Conservation (phyloP, 495 filamentous ascomycete species). For the Extremus antarcticus region DNA sequence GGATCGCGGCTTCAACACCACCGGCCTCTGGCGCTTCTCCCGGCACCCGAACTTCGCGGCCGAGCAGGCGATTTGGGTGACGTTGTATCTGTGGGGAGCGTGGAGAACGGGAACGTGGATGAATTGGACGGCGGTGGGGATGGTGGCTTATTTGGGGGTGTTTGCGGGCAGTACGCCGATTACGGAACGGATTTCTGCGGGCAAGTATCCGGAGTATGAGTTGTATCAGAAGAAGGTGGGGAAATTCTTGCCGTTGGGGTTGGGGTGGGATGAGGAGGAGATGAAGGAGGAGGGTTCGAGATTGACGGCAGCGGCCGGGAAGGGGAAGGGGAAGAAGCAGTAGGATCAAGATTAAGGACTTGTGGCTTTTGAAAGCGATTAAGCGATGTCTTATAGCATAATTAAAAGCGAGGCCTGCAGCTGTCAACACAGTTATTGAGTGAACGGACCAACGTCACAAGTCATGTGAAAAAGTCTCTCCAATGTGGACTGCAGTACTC, state of each 20-base stretch:
- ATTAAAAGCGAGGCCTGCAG: too few species aligned
- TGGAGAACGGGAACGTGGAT: slow-evolving; percentile 54
- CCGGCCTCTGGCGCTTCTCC: slow-evolving; percentile 73
- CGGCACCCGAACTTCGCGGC: slow-evolving; percentile 92
- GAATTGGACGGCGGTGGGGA: slow-evolving; percentile 72
- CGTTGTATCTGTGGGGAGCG: slow-evolving; percentile 77
- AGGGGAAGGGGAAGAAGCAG: slow-evolving; percentile 13
- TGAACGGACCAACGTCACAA: too few species aligned
- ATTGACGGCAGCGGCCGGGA: slow-evolving; percentile 4
- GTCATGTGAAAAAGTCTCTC: too few species aligned
- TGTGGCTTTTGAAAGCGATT: too few species aligned
- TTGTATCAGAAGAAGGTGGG: slow-evolving; percentile 76
- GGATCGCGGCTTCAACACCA: slow-evolving; percentile 81
- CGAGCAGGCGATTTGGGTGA: slow-evolving; percentile 85
- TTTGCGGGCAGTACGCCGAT: slow-evolving; percentile 85
- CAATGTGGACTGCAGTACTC: too few species aligned
- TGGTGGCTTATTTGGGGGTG: slow-evolving; percentile 56
- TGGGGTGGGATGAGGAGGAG: slow-evolving; percentile 18
- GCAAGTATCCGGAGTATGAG: slow-evolving; percentile 82
- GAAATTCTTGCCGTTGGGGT: slow-evolving; percentile 58
- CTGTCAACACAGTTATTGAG: too few species aligned
- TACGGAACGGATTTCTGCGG: slow-evolving; percentile 66
- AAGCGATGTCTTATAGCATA: too few species aligned
- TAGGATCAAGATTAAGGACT: too few species aligned
- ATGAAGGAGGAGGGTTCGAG: slow-evolving; percentile 8